Conservation (phyloP, 2,329 filamentous ascomycete species). For the Sclerotinia trifoliorum region DNA sequence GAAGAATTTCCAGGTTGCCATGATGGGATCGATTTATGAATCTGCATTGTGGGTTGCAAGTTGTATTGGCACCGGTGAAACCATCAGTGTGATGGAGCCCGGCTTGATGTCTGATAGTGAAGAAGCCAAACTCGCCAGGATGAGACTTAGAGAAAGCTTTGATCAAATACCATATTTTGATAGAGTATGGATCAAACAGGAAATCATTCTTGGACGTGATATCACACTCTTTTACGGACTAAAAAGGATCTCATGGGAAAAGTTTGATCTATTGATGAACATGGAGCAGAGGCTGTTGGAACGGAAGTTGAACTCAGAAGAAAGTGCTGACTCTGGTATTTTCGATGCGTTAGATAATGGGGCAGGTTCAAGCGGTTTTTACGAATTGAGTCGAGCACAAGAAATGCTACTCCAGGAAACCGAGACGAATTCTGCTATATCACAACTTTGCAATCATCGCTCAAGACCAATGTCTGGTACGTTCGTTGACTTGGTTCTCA, state of each 20-base stretch:
- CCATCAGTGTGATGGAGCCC: not conserved
- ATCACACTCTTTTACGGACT: slow-evolving; percentile 12
- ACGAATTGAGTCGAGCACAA: not conserved
- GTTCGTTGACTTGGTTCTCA: not conserved
- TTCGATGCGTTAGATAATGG: not conserved
- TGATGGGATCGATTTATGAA: slow-evolving; percentile 28
- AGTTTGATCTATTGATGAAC: not conserved
- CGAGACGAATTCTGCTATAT: not conserved
- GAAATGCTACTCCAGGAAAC: not conserved
- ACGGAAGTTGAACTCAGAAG: not conserved
- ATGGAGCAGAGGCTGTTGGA: not conserved
- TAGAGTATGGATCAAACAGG: slow-evolving; percentile 17
- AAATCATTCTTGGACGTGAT: slow-evolving; percentile 9
- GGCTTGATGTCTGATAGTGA: not conserved
- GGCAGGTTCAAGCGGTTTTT: not conserved
- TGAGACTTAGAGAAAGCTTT: slow-evolving; percentile 9
- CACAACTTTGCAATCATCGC: slow-evolving; percentile 14
- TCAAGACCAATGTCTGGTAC: not conserved
- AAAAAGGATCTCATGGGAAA: not conserved
- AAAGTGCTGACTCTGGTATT: not conserved
- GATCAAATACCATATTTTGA: slow-evolving; percentile 17
- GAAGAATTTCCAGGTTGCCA: slow-evolving; percentile 24
- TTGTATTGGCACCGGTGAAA: slow-evolving; percentile 25
- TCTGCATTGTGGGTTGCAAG: slow-evolving; percentile 25
- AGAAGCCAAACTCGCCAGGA: not conserved